Evolutionary conservation across 2,329 filamentous ascomycete genomes (phyloP).

Genomic region (Phialemoniopsis sp.): DNA sequence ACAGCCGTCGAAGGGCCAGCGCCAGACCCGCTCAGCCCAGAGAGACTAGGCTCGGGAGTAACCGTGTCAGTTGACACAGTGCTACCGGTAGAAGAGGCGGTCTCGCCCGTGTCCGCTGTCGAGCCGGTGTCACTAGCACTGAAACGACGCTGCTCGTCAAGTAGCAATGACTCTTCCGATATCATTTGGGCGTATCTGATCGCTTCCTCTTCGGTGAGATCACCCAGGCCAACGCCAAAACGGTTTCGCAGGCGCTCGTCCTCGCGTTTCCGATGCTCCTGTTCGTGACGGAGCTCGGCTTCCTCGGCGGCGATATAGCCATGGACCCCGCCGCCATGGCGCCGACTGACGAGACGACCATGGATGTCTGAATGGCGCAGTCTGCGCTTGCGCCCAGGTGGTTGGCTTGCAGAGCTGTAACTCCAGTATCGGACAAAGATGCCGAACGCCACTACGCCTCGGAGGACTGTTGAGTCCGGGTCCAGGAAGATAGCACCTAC

Average conservation of each 20-base stretch:
- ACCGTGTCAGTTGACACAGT: conserved; percentile 32
- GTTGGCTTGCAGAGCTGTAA: conserved; percentile 71
- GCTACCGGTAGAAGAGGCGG: conserved; percentile 35
- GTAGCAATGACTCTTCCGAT: conserved; percentile 54
- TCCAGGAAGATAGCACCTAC: conserved; percentile 84
- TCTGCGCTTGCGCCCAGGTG: conserved; percentile 74
- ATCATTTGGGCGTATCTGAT: conserved; percentile 63
- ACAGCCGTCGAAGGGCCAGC: conserved; percentile 13
- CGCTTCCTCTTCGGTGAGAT: conserved; percentile 63
- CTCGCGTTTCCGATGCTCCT: conserved; percentile 62
- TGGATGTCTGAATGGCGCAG: conserved; percentile 62
- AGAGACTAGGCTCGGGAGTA: conserved; percentile 51
- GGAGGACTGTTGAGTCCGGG: conserved; percentile 78
- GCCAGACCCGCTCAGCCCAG: conserved; percentile 29
- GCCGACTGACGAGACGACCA: conserved; percentile 43
- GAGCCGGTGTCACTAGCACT: conserved; percentile 48
- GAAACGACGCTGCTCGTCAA: conserved; percentile 52
- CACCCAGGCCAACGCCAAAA: conserved; percentile 77
- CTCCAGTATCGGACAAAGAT: conserved; percentile 89
- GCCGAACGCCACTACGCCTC: conserved; percentile 83
- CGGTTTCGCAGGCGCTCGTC: conserved; percentile 67
- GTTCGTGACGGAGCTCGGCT: conserved; percentile 72
- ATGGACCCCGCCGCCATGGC: conserved; percentile 64
- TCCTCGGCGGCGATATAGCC: conserved; percentile 86
- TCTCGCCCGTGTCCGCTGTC: conserved; percentile 41